Evolutionary conservation across 768 basidiomycete species (phyloP), one percentile per base, ranked within the genome.

Genomic region (Termitomyces sp.): DNA sequence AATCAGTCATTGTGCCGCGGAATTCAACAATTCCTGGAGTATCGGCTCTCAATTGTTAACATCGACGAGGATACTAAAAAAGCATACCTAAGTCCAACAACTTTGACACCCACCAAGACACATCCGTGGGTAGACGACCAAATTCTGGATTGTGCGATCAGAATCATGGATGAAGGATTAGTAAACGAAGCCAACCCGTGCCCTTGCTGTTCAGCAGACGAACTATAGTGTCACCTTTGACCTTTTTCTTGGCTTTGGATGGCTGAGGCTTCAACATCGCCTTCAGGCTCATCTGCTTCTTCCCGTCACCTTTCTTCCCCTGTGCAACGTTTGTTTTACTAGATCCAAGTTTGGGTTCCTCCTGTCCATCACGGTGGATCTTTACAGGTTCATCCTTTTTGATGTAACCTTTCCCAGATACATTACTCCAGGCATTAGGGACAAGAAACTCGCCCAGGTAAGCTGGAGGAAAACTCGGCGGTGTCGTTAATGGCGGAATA

Each of bases 341-440:
- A n/a, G 65, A 55, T 10, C 54, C 67, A 33, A 64, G 45, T 55
- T 69, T 69, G 15, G 65, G 29, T 46, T 75, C 75, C 3, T 78
- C 73, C 9, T 69, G 70, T 37, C 67, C 70, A 46, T 90, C 86
- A 45, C 87, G 78, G 63, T 82, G 79, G 10, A 90, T 73, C 48
- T 66, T 64, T 24, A 91, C 71, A 24, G 76, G 66, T n/a, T 91
- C 89, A n/a, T 82, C 81, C 22, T 72, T 59, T 59, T 84, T 84
- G 37, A 89, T 75, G 59, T 90, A 90, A 4, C 86, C 86, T 63
- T 78, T 83, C 1, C 90, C 90, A 50, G 81, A 86, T 15, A 81
- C 86, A 41, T 85, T 91, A 61, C 87, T 89, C 88, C 88, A 92
- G 10, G 88, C 90, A 64, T 88, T 86, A 22, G 80, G 78, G 24